A percentile compares a stretch with the other conserved stretches of the same genome.
Conservation (phyloP, 2,329 filamentous ascomycete species). For the Cryphonectria japonica region DNA sequence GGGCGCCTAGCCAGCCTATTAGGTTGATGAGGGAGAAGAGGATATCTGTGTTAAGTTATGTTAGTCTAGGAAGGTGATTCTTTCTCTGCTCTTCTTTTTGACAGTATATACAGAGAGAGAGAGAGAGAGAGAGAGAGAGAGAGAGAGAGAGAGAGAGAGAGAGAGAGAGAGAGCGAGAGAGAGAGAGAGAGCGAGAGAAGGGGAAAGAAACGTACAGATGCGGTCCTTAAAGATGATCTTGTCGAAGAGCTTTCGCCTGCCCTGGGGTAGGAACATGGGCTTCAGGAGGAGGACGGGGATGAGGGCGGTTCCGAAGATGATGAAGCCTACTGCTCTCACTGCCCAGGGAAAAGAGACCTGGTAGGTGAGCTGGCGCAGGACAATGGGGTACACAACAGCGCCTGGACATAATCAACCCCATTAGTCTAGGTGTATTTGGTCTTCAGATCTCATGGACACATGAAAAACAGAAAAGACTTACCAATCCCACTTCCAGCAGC, state of each 20-base stretch:
- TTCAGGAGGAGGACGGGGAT: conserved; percentile 36
- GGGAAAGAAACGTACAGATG: conserved; percentile 39
- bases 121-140: conserved; percentile 32
- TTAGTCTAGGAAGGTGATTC: background rate
- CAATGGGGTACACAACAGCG: conserved; percentile 41
- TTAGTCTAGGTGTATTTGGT: background rate
- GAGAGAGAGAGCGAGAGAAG: conserved; percentile 30
- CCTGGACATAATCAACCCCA: conserved; percentile 16
- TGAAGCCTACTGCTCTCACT: conserved; percentile 34
- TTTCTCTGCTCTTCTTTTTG: background rate
- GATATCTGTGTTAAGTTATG: background rate
- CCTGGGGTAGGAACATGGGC: conserved; percentile 41
- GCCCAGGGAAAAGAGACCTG: conserved; percentile 37
- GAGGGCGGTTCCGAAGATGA: conserved; percentile 35
- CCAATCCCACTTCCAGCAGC: conserved; percentile 40
- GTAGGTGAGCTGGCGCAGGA: conserved; percentile 33
- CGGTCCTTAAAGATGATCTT: conserved; percentile 43
- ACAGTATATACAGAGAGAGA: conserved; percentile 5
- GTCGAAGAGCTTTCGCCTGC: conserved; percentile 43
- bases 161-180: conserved; percentile 13
- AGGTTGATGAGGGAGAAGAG: conserved; percentile 32
- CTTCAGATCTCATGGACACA: background rate
- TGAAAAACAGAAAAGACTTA: conserved; percentile 32
- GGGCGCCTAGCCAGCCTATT: conserved; percentile 39
- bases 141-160: conserved; percentile 32